Evolutionary conservation across 441 rosid genomes (phyloP).

Genomic region (Macaranga tanarius): DNA sequence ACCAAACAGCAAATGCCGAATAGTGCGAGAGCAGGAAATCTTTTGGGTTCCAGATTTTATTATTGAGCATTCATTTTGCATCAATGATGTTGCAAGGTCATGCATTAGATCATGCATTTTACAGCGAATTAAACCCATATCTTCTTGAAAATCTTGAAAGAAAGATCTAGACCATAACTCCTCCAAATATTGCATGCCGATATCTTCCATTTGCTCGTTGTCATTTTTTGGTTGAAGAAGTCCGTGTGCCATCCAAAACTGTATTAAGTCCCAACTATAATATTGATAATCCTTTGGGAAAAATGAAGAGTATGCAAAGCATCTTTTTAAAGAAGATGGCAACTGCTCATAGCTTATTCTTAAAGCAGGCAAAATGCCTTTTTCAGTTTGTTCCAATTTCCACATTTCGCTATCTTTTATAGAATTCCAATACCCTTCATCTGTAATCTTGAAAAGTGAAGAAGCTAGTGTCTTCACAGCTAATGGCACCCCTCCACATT

Average conservation of each 20-base stretch:
- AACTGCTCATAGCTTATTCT: neutral
- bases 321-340: slow-evolving; percentile 1
- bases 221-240: neutral
- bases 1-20: neutral
- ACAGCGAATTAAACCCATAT: neutral
- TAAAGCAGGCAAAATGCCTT: neutral
- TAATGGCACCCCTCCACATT: too few relatives aligned
- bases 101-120: slow-evolving; percentile 13
- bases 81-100: neutral
- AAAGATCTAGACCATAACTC: slow-evolving; percentile 1
- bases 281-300: too few relatives aligned
- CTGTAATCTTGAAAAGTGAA: too few relatives aligned
- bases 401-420: too few relatives aligned
- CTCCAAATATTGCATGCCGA: neutral
- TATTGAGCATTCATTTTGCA: neutral
- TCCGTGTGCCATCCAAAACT: neutral
- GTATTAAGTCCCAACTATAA: too few relatives aligned
- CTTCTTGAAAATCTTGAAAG: neutral
- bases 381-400: neutral
- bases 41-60: neutral
- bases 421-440: too few relatives aligned
- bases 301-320: too few relatives aligned
- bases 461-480: too few relatives aligned
- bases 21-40: neutral
- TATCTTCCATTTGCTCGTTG: slow-evolving; percentile 1